A percentile compares a stretch with the other conserved stretches of the same genome.
These are phyloP conservation scores for Lasiodiplodia sp. DNA, from an alignment of 2,329 filamentous ascomycete species.

Conservation along the genomic window DNA sequence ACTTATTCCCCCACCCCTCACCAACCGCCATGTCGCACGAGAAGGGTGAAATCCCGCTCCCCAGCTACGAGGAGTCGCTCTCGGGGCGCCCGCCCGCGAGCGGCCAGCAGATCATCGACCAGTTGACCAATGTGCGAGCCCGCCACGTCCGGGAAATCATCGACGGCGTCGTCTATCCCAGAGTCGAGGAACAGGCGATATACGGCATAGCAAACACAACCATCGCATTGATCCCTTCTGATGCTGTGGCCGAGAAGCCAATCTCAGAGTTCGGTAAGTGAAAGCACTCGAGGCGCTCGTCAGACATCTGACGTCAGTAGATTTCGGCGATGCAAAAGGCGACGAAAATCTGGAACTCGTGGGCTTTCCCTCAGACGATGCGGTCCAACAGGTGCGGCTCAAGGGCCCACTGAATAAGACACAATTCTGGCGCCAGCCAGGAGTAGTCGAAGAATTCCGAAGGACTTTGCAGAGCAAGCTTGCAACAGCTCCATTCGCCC, in stretches of 20 bases:
- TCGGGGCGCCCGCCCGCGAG: conserved; percentile 8
- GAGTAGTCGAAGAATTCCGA: conserved; percentile 52
- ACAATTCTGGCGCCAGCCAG: conserved; percentile 53
- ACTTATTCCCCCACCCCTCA: background rate
- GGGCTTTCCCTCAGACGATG: conserved; percentile 50
- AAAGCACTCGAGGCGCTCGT: too few species aligned
- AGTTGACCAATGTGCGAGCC: conserved; percentile 49
- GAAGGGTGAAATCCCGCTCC: conserved; percentile 30
- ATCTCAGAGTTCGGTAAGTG: conserved; percentile 29
- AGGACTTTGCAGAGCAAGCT: conserved; percentile 43
- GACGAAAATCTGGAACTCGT: conserved; percentile 44
- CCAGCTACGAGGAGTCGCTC: conserved; percentile 40
- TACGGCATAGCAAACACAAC: conserved; percentile 54
- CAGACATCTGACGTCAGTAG: background rate
- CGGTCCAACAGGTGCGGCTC: conserved; percentile 50
- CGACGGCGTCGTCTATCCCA: conserved; percentile 49
- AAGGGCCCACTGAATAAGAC: conserved; percentile 49
- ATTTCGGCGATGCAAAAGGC: background rate
- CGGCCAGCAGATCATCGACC: conserved; percentile 44
- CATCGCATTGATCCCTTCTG: conserved; percentile 55
- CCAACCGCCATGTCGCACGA: conserved; percentile 23
- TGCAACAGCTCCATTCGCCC: conserved; percentile 24
- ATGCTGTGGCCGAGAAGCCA: conserved; percentile 33
- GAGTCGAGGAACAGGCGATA: conserved; percentile 48
- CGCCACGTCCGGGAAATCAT: conserved; percentile 51